Conservation (phyloP, 2,329 filamentous ascomycete genomes). For the Colletotrichum sp. region DNA sequence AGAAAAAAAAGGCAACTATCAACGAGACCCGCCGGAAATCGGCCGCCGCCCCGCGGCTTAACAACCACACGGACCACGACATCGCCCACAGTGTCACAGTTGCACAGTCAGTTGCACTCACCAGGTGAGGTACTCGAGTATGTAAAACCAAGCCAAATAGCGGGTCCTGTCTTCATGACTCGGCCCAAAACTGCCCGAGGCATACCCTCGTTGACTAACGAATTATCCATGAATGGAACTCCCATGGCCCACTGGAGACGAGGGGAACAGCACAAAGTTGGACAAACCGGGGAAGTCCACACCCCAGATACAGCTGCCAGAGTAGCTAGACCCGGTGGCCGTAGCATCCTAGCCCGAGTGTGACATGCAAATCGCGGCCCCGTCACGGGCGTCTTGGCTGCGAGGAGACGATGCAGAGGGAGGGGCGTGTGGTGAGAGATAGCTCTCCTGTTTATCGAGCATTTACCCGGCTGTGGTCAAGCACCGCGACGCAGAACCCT, state of each 20-base stretch:
- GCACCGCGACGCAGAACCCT: background rate
- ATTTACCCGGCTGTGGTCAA: background rate
- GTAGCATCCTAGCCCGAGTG: background rate
- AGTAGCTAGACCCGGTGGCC: background rate
- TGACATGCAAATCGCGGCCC: background rate
- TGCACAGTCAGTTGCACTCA: no score
- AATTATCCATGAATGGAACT: slow-evolving; percentile 20
- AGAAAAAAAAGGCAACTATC: background rate
- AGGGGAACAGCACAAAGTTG: background rate
- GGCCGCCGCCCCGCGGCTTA: background rate
- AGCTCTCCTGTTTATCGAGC: background rate
- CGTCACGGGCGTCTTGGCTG: background rate
- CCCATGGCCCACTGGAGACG: background rate
- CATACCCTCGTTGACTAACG: slow-evolving; percentile 2
- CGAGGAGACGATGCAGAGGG: background rate
- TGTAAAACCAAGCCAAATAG: background rate
- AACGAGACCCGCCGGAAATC: background rate
- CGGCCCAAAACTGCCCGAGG: slow-evolving; percentile 16
- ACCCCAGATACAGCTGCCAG: background rate
- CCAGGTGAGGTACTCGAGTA: background rate
- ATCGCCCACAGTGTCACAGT: background rate
- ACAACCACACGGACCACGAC: background rate
- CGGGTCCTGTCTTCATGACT: background rate
- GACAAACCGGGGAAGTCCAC: slow-evolving; percentile 7
- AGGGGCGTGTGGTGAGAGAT: background rate